These are phyloP conservation scores for Lipomyces chichibuensis DNA, from an alignment of 805 yeast species.

Conservation along the genomic window DNA sequence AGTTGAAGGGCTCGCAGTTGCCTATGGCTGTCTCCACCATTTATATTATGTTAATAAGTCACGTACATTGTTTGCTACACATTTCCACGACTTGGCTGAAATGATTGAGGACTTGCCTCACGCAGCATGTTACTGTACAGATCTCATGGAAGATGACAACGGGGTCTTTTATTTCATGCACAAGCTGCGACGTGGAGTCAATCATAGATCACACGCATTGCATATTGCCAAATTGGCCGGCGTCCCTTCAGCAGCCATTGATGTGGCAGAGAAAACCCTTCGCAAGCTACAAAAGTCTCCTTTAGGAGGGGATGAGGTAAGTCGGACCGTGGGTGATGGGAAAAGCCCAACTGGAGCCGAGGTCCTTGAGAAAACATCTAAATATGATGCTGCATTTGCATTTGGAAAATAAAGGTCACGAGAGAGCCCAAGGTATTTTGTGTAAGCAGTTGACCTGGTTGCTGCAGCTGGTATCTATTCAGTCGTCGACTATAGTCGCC, in stretches of 20 bases:
- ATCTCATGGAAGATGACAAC: conserved; percentile 24
- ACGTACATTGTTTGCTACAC: conserved; percentile 86
- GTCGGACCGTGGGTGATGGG: background rate
- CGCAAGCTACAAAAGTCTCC: background rate
- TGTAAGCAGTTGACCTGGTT: background rate
- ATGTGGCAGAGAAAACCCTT: conserved; percentile 21
- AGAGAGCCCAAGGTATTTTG: background rate
- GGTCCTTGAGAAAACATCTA: background rate
- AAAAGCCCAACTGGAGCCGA: background rate
- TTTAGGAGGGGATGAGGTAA: background rate
- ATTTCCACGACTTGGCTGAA: conserved; percentile 55
- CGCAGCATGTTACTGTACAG: conserved; percentile 33
- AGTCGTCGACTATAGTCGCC: background rate
- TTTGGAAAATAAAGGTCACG: background rate
- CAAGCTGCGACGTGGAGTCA: conserved; percentile 31
- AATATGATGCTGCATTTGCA: background rate
- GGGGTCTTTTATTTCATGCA: conserved; percentile 27
- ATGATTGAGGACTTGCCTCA: conserved; percentile 23
- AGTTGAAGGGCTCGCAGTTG: conserved; percentile 80
- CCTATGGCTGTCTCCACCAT: conserved; percentile 70
- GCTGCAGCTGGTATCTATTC: background rate
- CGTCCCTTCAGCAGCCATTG: conserved; percentile 25
- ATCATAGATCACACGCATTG: conserved; percentile 34
- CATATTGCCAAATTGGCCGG: conserved; percentile 36
- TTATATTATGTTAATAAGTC: conserved; percentile 60